Conservation (phyloP, 176 grass and related monocot genomes). For the Aegilops umbellulata region DNA sequence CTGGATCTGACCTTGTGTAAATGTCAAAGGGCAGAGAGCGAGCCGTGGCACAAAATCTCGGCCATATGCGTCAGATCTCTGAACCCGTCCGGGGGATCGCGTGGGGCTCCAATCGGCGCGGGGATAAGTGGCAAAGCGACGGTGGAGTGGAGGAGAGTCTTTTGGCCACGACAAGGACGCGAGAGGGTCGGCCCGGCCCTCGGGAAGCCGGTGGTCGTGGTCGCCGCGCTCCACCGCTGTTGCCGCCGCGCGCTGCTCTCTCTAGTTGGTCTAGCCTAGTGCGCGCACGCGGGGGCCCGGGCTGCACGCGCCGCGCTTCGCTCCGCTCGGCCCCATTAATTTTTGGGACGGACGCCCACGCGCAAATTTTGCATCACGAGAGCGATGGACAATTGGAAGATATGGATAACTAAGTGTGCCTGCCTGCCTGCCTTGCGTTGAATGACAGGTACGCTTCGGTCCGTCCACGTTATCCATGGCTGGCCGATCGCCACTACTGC, state of each 20-base stretch:
- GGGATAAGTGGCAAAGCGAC: constrained; percentile 36
- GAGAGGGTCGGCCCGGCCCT: neutral
- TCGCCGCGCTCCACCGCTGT: neutral
- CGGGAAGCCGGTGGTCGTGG: too few species aligned
- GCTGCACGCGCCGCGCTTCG: neutral
- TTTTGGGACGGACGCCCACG: neutral
- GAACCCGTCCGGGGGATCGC: neutral
- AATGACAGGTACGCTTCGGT: neutral
- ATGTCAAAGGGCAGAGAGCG: constrained; percentile 36
- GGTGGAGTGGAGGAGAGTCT: constrained; percentile 5
- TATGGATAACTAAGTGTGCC: neutral
- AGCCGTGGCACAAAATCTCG: neutral
- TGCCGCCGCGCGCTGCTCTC: neutral
- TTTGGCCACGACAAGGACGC: constrained; percentile 38
- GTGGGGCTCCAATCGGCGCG: constrained; percentile 15
- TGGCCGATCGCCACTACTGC: constrained; percentile 4
- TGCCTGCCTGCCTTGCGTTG: neutral
- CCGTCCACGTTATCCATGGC: neutral
- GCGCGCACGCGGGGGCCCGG: constrained; percentile 1
- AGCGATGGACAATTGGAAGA: neutral
- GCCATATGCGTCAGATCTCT: constrained; percentile 21
- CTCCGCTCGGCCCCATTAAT: neutral
- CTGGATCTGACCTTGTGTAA: constrained; percentile 26
- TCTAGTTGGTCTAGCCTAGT: neutral
- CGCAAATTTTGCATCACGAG: neutral